Evolutionary conservation across 2,329 filamentous ascomycete genomes (phyloP).

Genomic region (Phaeophleospora eucalypticola): DNA sequence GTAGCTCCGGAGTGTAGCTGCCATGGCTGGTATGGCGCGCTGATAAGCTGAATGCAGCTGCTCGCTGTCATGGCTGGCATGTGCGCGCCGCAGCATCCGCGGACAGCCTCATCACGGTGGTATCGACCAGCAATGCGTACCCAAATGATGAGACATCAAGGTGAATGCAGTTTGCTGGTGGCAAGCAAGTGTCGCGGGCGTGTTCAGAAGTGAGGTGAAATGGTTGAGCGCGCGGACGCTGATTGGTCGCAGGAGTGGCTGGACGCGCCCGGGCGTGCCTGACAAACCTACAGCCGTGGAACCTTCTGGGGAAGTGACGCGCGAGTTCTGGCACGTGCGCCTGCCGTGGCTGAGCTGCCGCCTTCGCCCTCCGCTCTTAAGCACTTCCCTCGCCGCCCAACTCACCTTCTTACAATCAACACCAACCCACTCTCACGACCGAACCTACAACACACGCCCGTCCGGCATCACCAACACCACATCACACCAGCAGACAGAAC

Average conservation of each 20-base stretch:
- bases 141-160: background rate
- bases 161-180: background rate
- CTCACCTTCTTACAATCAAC: background rate
- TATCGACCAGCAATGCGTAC: background rate
- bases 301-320: constrained; percentile 1
- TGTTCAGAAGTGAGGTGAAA: background rate
- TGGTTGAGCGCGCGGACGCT: too few relatives aligned
- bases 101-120: background rate
- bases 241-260: background rate
- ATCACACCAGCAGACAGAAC: constrained; percentile 9
- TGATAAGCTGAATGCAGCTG: background rate
- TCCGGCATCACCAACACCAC: constrained; percentile 5
- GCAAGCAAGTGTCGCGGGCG: background rate
- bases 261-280: background rate
- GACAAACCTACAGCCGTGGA: background rate
- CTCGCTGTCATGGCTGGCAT: background rate
- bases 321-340: background rate
- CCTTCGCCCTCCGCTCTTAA: background rate
- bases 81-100: background rate
- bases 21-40: background rate
- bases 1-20: background rate
- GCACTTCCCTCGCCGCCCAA: background rate
- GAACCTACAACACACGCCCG: constrained; percentile 1
- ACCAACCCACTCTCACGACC: constrained; percentile 1
- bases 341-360: background rate